Evolutionary conservation across 768 basidiomycete genomes (phyloP).

Genomic region (Paxillus rubicundulus): DNA sequence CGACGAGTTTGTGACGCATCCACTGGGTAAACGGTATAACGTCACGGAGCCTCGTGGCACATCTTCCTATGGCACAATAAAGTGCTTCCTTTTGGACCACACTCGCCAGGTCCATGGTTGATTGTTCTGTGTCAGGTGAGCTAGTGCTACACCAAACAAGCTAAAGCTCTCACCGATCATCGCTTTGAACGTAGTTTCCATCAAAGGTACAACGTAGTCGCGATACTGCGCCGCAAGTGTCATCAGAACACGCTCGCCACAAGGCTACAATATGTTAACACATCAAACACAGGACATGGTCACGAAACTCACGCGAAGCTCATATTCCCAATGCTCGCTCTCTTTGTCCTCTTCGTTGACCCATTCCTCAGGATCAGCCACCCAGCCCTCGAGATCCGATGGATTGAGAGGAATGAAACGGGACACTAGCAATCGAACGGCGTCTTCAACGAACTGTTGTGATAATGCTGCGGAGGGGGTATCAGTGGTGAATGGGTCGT

Average conservation of each 20-base stretch:
- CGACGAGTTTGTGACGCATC: slow-evolving; percentile 56
- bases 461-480: slow-evolving; percentile 48
- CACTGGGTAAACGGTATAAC: slow-evolving; percentile 68
- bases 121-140: slow-evolving; percentile 36
- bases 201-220: slow-evolving; percentile 64
- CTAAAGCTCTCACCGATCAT: slow-evolving; percentile 47
- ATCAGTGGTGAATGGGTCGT: slow-evolving; percentile 9
- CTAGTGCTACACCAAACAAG: neutral
- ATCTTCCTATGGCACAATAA: slow-evolving; percentile 88
- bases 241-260: slow-evolving; percentile 90
- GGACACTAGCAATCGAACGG: slow-evolving; percentile 73
- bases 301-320: slow-evolving; percentile 66
- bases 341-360: slow-evolving; percentile 86
- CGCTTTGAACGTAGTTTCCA: slow-evolving; percentile 57
- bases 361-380: slow-evolving; percentile 93
- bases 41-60: slow-evolving; percentile 58
- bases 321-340: slow-evolving; percentile 90
- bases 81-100: slow-evolving; percentile 82
- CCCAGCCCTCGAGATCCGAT: slow-evolving; percentile 79
- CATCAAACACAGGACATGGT: neutral
- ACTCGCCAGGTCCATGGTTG: slow-evolving; percentile 50
- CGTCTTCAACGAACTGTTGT: slow-evolving; percentile 68
- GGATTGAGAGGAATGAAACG: slow-evolving; percentile 84
- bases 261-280: slow-evolving; percentile 54
- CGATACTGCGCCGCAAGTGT: slow-evolving; percentile 70